Evolutionary conservation across 371 early-diverging fungal species (phyloP), one percentile per base, ranked within the genome.

Genomic region (Circinella minor): DNA sequence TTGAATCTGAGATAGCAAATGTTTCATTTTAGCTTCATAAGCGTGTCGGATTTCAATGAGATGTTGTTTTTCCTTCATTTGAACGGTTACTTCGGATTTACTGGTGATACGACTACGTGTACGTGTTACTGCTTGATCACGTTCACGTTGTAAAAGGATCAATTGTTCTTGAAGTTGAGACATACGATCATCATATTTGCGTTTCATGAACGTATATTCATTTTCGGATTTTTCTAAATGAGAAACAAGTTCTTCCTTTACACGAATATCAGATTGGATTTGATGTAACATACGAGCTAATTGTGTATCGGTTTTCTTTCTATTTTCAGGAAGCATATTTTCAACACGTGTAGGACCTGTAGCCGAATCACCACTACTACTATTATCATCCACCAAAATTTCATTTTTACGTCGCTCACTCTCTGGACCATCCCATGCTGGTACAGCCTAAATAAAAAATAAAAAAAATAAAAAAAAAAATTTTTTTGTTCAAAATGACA

Each of bases 171-270:
- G 90, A 65, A 94, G 80, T 5, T 75, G 62, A 1, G 47, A 70
- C 63, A 95, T 79, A 70, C 90, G 90, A 15, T 88, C 87, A 65
- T 95, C 93, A 71, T 92, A 95, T 65, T 92, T 89, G 60, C 77
- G 75, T n/a, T 87, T 78, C 90, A 91, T 86, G 62, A 77, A 79
- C 11, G 78, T 69, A 61, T 83, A 88, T 64, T 89, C 89, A 8
- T 74, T 77, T 63, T 89, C 89, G 8, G 86, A 85, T 54, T 78
- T 79, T 70, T 89, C 91, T 2, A 91, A 78, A 54, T 87, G 88
- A 5, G 74, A 66, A 4, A 88, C 87, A 5, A 90, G 81, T 60
- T 86, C 87, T 69, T 88, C 88, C 71, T 90, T 90, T 66, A 90
- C 89, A 39, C 80, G 81, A 70, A 93, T 92, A 67, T 93, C 93